Conservation (phyloP, 1,139 yeast genomes). For the Scheffersomyces illinoinensis region DNA sequence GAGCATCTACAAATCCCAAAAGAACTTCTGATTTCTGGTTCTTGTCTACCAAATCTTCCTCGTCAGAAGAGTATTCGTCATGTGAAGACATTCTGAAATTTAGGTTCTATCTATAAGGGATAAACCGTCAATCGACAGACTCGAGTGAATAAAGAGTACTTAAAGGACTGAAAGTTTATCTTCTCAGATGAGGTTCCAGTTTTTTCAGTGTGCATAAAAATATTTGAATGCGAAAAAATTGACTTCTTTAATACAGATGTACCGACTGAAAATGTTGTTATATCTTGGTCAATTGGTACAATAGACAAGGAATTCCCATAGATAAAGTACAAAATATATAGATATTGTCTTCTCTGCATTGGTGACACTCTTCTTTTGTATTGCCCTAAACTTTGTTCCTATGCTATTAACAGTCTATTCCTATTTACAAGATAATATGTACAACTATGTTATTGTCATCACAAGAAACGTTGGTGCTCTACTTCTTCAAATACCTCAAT, state of each 20-base stretch:
- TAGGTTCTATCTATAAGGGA: not conserved
- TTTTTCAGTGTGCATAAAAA: not conserved
- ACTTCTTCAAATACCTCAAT: conserved; percentile 75
- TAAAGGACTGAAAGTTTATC: not conserved
- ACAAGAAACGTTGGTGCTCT: conserved; percentile 68
- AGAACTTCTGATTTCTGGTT: conserved; percentile 32
- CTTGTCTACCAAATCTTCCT: conserved; percentile 30
- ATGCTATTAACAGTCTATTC: not conserved
- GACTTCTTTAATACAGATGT: not conserved
- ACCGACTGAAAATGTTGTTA: no score
- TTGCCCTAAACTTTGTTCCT: not conserved
- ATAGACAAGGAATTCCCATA: not conserved
- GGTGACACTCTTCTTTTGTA: not conserved
- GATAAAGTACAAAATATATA: not conserved
- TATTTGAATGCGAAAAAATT: not conserved
- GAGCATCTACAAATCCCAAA: conserved; percentile 68
- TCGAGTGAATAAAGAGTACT: not conserved
- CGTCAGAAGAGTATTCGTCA: conserved; percentile 47
- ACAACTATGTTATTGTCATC: conserved; percentile 7
- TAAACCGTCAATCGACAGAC: not conserved
- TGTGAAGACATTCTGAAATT: conserved; percentile 25
- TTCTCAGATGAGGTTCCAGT: not conserved
- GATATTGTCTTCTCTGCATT: no score
- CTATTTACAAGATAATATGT: conserved; percentile 3
- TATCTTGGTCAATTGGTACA: not conserved